Base-by-base conservation (phyloP, 768 basidiomycete genomes). In the Amyloporia xantha region DNA sequence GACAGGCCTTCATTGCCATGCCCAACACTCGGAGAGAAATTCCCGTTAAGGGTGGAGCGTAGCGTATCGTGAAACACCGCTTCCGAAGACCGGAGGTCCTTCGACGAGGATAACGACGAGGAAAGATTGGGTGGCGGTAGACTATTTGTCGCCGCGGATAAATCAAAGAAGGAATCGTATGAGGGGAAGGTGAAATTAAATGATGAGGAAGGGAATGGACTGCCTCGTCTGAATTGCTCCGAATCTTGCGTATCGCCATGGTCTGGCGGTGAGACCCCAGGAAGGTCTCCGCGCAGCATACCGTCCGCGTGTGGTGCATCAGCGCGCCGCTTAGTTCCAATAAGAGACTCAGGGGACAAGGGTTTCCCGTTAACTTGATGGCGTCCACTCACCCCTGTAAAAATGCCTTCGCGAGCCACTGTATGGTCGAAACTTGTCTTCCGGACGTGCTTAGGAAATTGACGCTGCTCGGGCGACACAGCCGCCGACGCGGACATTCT, bases 391-490 rank as follows among this genome's bases (percentile, higher is more conserved):
- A 79, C 66, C 36, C 77, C 78, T 25, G 71, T 60, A 50, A 81
- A 69, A 47, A 83, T 75, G 30, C 75, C 79, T 52, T 84, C 81
- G 54, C 77, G 79, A 30, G 78, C 76, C 35, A 94, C 84, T 3
- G 92, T 93, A 67, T 93, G 92, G 66, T 96, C 92, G 64, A 93
- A 95, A 66, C 90, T 92, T 40, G 92, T 91, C 73, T 96, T 96
- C 53, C 92, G 80, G 50, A 91, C 89, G 66, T 87, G 86, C 51
- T 85, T 79, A 45, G 92, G 89, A 62, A 92, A 89, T 25, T 75
- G 67, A 54, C 75, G 81, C 55, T 73, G 60, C 53, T 68, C 68
- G 44, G 65, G 59, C 50, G 68, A 59, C 11, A 56, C 54, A 21
- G 58, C 55, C 36, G 52, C 59, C 40, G 62, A 57, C 30, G 56